Conservation (phyloP, 2,329 filamentous ascomycete genomes). For the Pseudocercospora vitis region DNA sequence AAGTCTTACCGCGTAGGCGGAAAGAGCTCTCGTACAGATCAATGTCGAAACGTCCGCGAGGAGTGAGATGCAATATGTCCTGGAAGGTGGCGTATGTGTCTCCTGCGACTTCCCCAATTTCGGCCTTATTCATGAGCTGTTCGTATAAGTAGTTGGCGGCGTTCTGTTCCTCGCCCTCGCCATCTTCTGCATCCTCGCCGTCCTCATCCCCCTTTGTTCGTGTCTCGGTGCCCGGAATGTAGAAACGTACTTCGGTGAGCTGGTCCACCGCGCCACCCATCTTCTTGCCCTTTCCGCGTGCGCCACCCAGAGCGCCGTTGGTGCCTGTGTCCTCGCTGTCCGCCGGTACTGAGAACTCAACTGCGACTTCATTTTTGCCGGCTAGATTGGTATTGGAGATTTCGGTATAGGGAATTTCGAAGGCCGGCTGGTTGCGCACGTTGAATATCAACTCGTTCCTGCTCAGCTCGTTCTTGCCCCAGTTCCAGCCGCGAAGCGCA, state of each 20-base stretch:
- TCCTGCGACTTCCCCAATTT: constrained; percentile 98
- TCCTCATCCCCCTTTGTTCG: constrained; percentile 69
- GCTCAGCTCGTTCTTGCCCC: constrained; percentile 96
- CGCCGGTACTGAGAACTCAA: constrained; percentile 81
- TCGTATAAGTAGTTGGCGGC: constrained; percentile 98
- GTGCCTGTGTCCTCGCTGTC: constrained; percentile 71
- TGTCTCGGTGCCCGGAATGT: constrained; percentile 87
- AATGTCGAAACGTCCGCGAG: constrained; percentile 98
- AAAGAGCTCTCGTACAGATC: constrained; percentile 99
- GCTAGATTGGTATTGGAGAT: constrained; percentile 97
- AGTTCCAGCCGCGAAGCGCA: constrained; percentile 95
- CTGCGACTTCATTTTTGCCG: constrained; percentile 94
- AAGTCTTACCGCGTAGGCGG: constrained; percentile 95
- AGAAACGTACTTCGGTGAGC: constrained; percentile 97
- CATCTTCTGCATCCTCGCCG: constrained; percentile 58
- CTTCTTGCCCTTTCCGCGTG: constrained; percentile 77
- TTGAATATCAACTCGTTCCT: constrained; percentile 96
- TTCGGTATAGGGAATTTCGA: constrained; percentile 95
- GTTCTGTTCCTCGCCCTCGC: constrained; percentile 75
- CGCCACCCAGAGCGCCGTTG: constrained; percentile 72
- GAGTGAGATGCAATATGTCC: constrained; percentile 94
- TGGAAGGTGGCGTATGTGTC: constrained; percentile 97
- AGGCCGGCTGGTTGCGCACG: constrained; percentile 92
- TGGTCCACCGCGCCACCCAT: constrained; percentile 86
- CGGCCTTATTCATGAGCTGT: constrained; percentile 94